Conservation (phyloP, 2,329 filamentous ascomycete species). For the Aureobasidium vineae region DNA sequence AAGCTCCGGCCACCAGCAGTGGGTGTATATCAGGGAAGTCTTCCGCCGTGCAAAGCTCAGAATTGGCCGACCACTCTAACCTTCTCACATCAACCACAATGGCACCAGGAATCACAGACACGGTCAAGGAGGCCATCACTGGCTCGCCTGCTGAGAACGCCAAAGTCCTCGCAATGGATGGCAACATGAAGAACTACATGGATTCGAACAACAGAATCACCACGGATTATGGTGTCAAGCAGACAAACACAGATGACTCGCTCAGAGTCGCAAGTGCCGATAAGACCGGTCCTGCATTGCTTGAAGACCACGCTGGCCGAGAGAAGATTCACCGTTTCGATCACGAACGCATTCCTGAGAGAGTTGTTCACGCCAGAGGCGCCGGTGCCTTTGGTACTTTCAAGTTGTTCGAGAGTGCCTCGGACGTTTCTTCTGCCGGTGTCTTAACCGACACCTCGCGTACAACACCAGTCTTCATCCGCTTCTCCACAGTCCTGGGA, state of each 20-base stretch:
- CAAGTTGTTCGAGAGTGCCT: conserved; percentile 61
- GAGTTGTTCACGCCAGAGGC: conserved; percentile 66
- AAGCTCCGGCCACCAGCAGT: not conserved
- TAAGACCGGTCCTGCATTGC: conserved; percentile 62
- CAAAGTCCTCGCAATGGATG: conserved; percentile 62
- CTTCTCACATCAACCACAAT: conserved; percentile 1
- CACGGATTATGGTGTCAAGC: conserved; percentile 73
- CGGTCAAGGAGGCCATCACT: conserved; percentile 36
- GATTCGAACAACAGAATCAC: conserved; percentile 61
- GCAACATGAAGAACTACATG: conserved; percentile 59
- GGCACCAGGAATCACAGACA: conserved; percentile 20
- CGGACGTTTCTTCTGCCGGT: conserved; percentile 62
- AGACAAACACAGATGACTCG: conserved; percentile 75
- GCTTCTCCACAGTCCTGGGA: conserved; percentile 76
- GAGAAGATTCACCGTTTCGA: conserved; percentile 80
- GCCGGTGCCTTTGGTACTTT: conserved; percentile 66
- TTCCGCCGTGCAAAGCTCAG: not conserved
- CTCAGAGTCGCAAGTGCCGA: conserved; percentile 63
- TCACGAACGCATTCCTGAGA: conserved; percentile 67
- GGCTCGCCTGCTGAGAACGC: conserved; percentile 35
- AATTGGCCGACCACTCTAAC: not conserved
- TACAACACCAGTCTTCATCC: conserved; percentile 65
- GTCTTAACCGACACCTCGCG: conserved; percentile 67
- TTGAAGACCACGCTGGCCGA: conserved; percentile 70
- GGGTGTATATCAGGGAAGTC: not conserved